Percentiles rank a stretch among this genome's conserved stretches.
phyloP scores from a whole-genome alignment of 257 asterid genomes.

The Henckelia pumila region DNA sequence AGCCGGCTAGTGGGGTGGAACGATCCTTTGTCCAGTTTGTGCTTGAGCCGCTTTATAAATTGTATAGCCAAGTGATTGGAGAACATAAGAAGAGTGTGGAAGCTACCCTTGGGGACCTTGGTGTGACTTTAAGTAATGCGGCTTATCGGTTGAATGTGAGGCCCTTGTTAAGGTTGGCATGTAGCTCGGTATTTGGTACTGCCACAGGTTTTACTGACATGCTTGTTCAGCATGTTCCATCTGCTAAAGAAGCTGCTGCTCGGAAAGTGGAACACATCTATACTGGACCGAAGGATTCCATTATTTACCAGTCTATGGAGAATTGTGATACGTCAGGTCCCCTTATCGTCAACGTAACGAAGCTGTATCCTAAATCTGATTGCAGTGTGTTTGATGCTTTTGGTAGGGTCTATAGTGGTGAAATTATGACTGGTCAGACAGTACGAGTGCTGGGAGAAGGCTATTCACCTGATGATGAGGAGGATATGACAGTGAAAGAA shows the following conservation, averaged over 20 bases:
- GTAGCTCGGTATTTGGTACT: conserved; percentile 92
- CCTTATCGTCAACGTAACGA: conserved; percentile 85
- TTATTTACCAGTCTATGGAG: conserved; percentile 73
- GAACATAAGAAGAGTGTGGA: conserved; percentile 98
- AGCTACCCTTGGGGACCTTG: conserved; percentile 84
- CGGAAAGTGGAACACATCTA: conserved; percentile 83
- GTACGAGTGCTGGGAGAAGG: conserved; percentile 96
- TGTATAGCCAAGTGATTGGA: conserved; percentile 95
- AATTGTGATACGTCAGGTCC: conserved; percentile 87
- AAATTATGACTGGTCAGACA: conserved; percentile 84
- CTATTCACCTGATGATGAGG: conserved; percentile 97
- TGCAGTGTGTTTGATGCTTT: conserved; percentile 96
- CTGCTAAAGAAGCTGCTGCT: conserved; percentile 87
- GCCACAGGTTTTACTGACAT: conserved; percentile 96
- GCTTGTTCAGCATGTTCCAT: conserved; percentile 94
- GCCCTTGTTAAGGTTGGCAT: conserved; percentile 86
- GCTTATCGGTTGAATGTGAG: conserved; percentile 86
- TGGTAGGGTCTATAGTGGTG: conserved; percentile 97
- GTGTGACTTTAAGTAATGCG: conserved; percentile 94
- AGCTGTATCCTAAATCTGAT: conserved; percentile 90
- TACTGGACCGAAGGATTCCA: conserved; percentile 80
- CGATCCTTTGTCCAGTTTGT: conserved; percentile 93
- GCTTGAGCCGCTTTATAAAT: conserved; percentile 90
- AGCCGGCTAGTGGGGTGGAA: conserved; percentile 74
- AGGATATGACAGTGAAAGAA: conserved; percentile 96